Evolutionary conservation across 306 rosid genomes (phyloP), one percentile per base, ranked within the genome.

Genomic region (Prunus salicina): DNA sequence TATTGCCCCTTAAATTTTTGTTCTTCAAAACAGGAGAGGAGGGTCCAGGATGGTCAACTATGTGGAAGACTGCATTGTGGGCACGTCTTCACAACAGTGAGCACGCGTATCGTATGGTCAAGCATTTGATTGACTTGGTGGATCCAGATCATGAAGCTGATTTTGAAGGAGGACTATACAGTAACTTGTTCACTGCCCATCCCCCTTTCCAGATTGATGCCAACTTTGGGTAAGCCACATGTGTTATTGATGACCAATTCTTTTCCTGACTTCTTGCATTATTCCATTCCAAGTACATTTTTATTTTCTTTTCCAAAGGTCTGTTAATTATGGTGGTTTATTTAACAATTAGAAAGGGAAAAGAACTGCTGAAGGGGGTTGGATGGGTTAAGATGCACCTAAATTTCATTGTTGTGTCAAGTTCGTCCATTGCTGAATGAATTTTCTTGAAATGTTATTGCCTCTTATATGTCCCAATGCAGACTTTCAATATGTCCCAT

Each of bases 1-100:
- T 16, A 15, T 27, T 19, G 15, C 12, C 11, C 18, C 49, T 80
- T 69, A 70, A 67, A 71, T 75, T 82, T 74, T 10, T 72, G 69
- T 76, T 10, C 25, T 64, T 65, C 79, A 45, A 71, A 81, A 85
- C 86, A 95, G 97, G 98, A 72, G 97, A 89, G 63, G 98, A 95
- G 2, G 97, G 98, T 79, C 97, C 98, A n/a, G 98, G 96, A 69
- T 95, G 98, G 98, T 95, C 98, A 45, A 92, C 98, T 55, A 82
- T 87, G 43, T 95, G 98, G 97, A 92, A 92, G 83, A 83, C 83
- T 55, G 84, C 96, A 47, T 64, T 90, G 62, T 90, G 98, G 97
- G 96, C 98, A 38, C 93, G 88, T 57, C 97, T 92, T 80, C 92
- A 83, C 76, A 89, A 85, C 84, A 88, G 93, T 57, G 97, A 92